Evolutionary conservation across 495 filamentous ascomycete species (phyloP).

Genomic region (Hypoxylon trugodes): DNA sequence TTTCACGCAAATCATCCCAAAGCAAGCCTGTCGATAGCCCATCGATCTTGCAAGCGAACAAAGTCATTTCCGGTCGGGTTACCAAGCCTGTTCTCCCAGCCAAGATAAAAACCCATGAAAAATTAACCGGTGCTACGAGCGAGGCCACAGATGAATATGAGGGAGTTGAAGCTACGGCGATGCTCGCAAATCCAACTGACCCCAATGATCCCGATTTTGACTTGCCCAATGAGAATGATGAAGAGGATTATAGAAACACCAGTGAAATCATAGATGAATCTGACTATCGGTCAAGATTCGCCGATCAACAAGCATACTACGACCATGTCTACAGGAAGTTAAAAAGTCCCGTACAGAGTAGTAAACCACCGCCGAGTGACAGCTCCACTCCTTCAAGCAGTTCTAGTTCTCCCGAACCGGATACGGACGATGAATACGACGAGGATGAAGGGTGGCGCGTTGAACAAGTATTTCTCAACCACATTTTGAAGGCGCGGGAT

Average conservation of each 20-base stretch:
- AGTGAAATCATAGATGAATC: no score
- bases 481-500: conserved; percentile 37
- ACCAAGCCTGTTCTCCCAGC: conserved; percentile 1
- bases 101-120: not conserved
- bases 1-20: not conserved
- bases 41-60: not conserved
- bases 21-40: not conserved
- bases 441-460: conserved; percentile 30
- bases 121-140: not conserved
- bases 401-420: not conserved
- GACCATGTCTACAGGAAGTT: no score
- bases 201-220: no score
- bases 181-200: no score
- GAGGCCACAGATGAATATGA: not conserved
- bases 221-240: no score
- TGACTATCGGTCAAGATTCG: no score
- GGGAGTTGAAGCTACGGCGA: no score
- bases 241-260: no score
- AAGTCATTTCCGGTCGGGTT: conserved; percentile 18
- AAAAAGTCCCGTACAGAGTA: no score
- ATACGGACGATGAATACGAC: conserved; percentile 3
- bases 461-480: conserved; percentile 40
- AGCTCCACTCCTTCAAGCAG: no score
- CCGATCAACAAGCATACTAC: no score
- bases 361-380: not conserved